Evolutionary conservation across 225 moss, liverwort and hornwort species (phyloP).

Genomic region (Ulota crispa): DNA sequence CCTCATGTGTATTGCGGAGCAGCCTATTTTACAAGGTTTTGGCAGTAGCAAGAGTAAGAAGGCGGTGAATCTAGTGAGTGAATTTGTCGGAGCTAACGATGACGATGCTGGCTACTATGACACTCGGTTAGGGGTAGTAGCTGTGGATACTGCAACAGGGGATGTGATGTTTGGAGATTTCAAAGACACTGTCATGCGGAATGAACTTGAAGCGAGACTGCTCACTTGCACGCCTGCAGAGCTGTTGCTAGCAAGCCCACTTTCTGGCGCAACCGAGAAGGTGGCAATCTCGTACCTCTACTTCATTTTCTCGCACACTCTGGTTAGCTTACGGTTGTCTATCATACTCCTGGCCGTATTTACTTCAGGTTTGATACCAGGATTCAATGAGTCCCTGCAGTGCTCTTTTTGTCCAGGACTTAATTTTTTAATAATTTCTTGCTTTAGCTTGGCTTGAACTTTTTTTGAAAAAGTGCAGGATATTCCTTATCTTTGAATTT

Average conservation of each 20-base stretch:
- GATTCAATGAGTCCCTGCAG: not conserved
- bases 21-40: conserved; percentile 50
- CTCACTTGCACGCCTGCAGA: conserved; percentile 87
- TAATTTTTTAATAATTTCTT: not conserved
- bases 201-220: conserved; percentile 75
- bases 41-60: conserved; percentile 41
- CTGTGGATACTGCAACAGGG: conserved; percentile 88
- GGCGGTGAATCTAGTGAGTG: conserved; percentile 4
- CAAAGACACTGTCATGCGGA: conserved; percentile 79
- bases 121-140: conserved; percentile 78
- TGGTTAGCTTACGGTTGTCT: not conserved
- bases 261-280: conserved; percentile 86
- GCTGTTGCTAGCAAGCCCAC: conserved; percentile 79
- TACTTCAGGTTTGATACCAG: conserved; percentile 1
- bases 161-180: conserved; percentile 93
- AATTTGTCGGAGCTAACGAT: conserved; percentile 29
- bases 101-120: conserved; percentile 64
- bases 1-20: conserved; percentile 89
- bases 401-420: not conserved
- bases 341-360: not conserved
- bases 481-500: conserved; percentile 6
- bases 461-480: not conserved
- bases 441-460: conserved; percentile 4
- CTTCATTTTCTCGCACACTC: not conserved
- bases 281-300: conserved; percentile 32